These are phyloP conservation scores for Piper betle DNA, from an alignment of 164 flowering plant species.

Conservation along the genomic window DNA sequence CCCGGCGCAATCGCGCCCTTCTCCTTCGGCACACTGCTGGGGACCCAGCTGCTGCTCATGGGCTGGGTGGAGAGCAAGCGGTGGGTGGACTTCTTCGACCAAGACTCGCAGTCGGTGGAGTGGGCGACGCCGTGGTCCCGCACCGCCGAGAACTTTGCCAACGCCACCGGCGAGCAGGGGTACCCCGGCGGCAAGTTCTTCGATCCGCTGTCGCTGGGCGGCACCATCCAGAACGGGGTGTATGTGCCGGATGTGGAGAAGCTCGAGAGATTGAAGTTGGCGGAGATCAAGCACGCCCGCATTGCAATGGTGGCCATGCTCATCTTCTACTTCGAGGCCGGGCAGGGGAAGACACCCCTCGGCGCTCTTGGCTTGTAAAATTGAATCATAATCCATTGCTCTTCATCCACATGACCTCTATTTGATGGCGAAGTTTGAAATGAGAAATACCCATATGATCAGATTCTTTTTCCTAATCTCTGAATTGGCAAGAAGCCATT, in stretches of 20 bases:
- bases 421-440: not conserved
- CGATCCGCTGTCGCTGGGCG: conserved; percentile 70
- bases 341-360: conserved; percentile 96
- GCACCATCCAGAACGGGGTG: conserved; percentile 53
- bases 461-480: conserved; percentile 3
- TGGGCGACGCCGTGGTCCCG: conserved; percentile 99
- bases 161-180: conserved; percentile 88
- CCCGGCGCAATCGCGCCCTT: conserved; percentile 94
- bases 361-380: conserved; percentile 84
- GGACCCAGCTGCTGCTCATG: conserved; percentile 92
- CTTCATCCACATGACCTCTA: not conserved
- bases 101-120: conserved; percentile 86
- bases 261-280: conserved; percentile 81
- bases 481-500: not conserved
- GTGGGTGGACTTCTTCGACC: conserved; percentile 99
- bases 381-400: too few species aligned
- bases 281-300: conserved; percentile 93
- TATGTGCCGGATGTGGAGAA: conserved; percentile 76
- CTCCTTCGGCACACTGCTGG: conserved; percentile 82
- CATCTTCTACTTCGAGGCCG: conserved; percentile 93
- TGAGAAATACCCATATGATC: not conserved
- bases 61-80: conserved; percentile 99
- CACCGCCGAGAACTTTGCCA: conserved; percentile 80
- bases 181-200: conserved; percentile 97
- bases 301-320: conserved; percentile 95